phyloP scores from a whole-genome alignment of 306 rosid species.

The Prunus persica region Prunus_persica_NCBIv2 NC_034009.1:6282501-6283000 shows the following conservation, averaged over 20 bases:
- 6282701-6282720: neutral
- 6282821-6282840: neutral
- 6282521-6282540: neutral
- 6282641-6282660: neutral
- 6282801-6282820: neutral
- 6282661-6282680: neutral
- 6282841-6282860: neutral
- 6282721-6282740: neutral
- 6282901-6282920: neutral
- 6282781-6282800: too few species aligned
- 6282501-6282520: neutral
- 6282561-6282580: neutral
- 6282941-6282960: neutral
- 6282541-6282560: neutral
- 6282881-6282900: neutral
- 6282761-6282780: too few species aligned
- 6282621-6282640: neutral
- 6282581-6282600: too few species aligned
- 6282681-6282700: neutral
- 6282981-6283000: slow-evolving; percentile 2
- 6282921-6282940: neutral
- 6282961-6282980: too few species aligned
- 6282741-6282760: neutral
- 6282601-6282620: neutral
- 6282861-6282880: neutral